Evolutionary conservation across 2,329 filamentous ascomycete species (phyloP).

Genomic region (Scleromitrula shiraiana): DNA sequence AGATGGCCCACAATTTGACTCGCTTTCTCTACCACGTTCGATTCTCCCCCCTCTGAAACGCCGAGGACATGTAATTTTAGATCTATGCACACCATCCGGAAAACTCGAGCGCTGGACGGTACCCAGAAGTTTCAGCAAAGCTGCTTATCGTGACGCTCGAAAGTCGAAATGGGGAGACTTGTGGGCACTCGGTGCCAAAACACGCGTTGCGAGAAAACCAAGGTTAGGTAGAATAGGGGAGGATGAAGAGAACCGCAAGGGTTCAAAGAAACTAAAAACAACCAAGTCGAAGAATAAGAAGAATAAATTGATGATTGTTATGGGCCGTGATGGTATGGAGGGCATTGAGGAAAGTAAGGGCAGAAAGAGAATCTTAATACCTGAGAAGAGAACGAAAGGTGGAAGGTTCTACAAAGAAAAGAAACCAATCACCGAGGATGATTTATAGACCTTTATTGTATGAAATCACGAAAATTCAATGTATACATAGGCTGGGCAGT

Average conservation of each 20-base stretch:
- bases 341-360: conserved; percentile 24
- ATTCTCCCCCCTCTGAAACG: conserved; percentile 80
- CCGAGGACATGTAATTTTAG: conserved; percentile 78
- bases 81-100: conserved; percentile 81
- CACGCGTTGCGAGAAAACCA: conserved; percentile 54
- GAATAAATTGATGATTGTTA: conserved; percentile 34
- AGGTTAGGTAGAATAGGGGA: conserved; percentile 44
- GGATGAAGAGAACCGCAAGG: conserved; percentile 15
- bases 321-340: conserved; percentile 26
- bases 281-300: conserved; percentile 34
- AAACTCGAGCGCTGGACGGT: conserved; percentile 91
- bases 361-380: conserved; percentile 16
- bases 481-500: not conserved
- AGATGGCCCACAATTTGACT: conserved; percentile 32
- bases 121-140: conserved; percentile 68
- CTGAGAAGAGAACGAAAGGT: conserved; percentile 30
- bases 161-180: conserved; percentile 89
- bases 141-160: conserved; percentile 85
- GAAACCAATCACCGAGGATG: conserved; percentile 28
- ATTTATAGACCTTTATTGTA: conserved; percentile 14
- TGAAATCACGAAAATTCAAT: not conserved
- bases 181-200: conserved; percentile 93
- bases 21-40: conserved; percentile 68
- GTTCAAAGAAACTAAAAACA: conserved; percentile 32
- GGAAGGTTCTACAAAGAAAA: conserved; percentile 30